Base-by-base conservation (phyloP, 306 rosid species). In the Crataegus laevigata region DNA sequence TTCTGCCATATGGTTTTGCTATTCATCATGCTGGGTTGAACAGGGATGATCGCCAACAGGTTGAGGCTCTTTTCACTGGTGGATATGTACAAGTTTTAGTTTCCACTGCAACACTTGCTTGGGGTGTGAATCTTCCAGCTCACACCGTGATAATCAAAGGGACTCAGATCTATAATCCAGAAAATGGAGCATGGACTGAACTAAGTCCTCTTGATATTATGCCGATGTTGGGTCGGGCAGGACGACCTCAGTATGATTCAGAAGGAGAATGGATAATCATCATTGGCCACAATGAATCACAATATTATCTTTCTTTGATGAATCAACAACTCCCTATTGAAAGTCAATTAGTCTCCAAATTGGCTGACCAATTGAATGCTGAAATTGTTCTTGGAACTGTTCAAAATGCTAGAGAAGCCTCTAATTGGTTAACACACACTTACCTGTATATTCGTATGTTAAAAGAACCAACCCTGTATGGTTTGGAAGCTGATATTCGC, bases 171-270 rank as follows among this genome's bases (percentile, higher is more conserved):
- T 94, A 88, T 82, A 88, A 88, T 81, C 98, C 97, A 28, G 96
- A 90, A 58, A 94, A 94, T 81, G 98, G 97, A 29, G 94, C 96
- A 75, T 94, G 97, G 98, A 94, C 97, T 76, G 98, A 91, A 81
- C 85, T 94, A 7, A 91, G 96, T 82, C 98, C 98, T 79, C 89
- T 93, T 64, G 93, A 93, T 78, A 88, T 93, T 66, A 93, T 91
- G 98, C 98, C 89, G 87, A 93, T 93, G 97, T 77, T 91, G 75
- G 98, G 97, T 80, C 96, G 98, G 80, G 98, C 98, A 10, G 98
- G 98, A 79, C 91, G 97, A 84, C 98, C 98, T 34, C 97, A 91
- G 34, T 90, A 55, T 74, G 98, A 94, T 85, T 79, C 96, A 6
- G 82, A 87, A 74, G 97, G 96, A 6, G 96, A 88, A 85, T 97